Conservation (phyloP, 352 stramenopile genomes). For the Phytophthora vignae region DNA sequence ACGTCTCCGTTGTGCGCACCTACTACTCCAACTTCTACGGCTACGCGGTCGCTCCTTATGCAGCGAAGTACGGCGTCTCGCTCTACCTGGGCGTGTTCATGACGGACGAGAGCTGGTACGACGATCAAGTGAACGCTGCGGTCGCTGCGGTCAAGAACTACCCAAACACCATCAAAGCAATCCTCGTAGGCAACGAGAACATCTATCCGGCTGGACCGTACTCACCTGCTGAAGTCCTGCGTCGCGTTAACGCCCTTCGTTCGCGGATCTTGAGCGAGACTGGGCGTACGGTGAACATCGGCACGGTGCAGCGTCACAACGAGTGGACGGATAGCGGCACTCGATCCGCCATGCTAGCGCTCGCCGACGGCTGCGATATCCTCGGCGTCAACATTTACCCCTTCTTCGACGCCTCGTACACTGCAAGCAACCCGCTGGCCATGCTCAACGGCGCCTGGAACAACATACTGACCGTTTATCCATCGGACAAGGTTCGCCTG, state of each 20-base stretch:
- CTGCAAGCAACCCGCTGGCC: constrained; percentile 43
- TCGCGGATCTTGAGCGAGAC: constrained; percentile 36
- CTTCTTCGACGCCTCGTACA: constrained; percentile 76
- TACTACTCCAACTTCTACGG: constrained; percentile 84
- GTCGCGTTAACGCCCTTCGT: constrained; percentile 44
- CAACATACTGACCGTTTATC: constrained; percentile 56
- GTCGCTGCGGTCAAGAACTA: constrained; percentile 57
- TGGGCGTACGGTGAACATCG: constrained; percentile 55
- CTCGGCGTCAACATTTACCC: constrained; percentile 85
- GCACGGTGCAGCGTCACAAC: constrained; percentile 72
- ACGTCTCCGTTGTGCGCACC: constrained; percentile 66
- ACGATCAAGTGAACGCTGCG: constrained; percentile 53
- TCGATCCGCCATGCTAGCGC: constrained; percentile 46
- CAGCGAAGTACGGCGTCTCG: constrained; percentile 54
- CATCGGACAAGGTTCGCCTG: constrained; percentile 60
- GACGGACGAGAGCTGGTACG: constrained; percentile 74
- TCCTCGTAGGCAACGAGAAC: constrained; percentile 85
- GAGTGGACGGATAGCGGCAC: constrained; percentile 59
- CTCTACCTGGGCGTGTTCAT: constrained; percentile 85
- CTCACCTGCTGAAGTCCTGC: constrained; percentile 45
- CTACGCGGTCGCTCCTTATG: constrained; percentile 47
- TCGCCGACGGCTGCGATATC: constrained; percentile 71
- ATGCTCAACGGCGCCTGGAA: constrained; percentile 73
- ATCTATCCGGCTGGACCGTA: constrained; percentile 56
- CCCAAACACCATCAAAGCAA: constrained; percentile 59